Percentiles rank a stretch among this genome's conserved stretches.
These are phyloP conservation scores for Crithidia sp. DNA, from an alignment of 208 protist genomes.

Conservation along the genomic window DNA sequence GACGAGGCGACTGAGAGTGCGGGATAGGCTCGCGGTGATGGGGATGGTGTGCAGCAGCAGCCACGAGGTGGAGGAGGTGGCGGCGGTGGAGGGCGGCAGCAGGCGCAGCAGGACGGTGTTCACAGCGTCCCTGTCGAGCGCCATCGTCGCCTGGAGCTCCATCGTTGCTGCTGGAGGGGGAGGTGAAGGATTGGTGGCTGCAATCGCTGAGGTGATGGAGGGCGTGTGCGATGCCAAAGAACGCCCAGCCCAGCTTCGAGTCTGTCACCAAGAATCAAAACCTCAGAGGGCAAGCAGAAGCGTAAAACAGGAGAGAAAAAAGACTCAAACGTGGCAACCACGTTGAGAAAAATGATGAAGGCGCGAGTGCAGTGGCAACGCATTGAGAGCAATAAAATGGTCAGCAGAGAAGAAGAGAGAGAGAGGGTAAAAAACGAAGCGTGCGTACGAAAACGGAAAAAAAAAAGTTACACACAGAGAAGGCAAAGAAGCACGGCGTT, in stretches of 20 bases:
- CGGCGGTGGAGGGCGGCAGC: conserved; percentile 28
- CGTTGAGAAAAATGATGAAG: no score
- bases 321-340: conserved; percentile 1
- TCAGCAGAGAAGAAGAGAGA: conserved; percentile 2
- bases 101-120: conserved; percentile 50
- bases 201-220: no score
- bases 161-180: not conserved
- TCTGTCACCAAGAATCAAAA: no score
- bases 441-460: no score
- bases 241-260: no score
- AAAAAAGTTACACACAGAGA: no score
- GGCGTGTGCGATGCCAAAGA: no score
- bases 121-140: conserved; percentile 59
- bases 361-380: no score
- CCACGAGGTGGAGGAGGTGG: conserved; percentile 42
- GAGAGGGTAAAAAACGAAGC: not conserved
- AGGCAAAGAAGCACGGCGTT: no score
- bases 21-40: conserved; percentile 55
- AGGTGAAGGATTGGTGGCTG: no score
- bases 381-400: no score
- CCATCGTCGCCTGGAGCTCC: conserved; percentile 44
- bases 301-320: not conserved
- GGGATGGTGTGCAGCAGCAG: conserved; percentile 71
- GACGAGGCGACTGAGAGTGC: conserved; percentile 49
- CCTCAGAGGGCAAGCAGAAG: no score